Percentiles rank a stretch among this genome's conserved stretches.
These are phyloP conservation scores for Dryadomyces quercus-mongolicae DNA, from an alignment of 2,329 filamentous ascomycete genomes.

Conservation along the genomic window DNA sequence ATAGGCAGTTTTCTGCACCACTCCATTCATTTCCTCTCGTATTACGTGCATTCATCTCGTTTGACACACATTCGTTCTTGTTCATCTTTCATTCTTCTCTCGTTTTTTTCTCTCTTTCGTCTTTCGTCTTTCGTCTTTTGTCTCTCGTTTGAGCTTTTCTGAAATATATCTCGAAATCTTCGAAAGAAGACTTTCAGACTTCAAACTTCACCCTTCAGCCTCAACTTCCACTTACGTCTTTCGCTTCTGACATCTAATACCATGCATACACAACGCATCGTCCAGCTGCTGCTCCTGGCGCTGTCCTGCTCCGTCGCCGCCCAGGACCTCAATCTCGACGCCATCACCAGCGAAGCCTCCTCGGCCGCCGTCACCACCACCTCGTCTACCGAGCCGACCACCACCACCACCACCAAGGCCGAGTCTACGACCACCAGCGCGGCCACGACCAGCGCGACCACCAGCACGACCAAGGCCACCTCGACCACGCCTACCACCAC, in stretches of 20 bases:
- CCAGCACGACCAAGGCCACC: neutral
- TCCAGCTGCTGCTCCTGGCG: slow-evolving; percentile 36
- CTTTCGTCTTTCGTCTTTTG: neutral
- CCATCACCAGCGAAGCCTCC: neutral
- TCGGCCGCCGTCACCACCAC: neutral
- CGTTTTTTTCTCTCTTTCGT: neutral
- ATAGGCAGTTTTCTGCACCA: neutral
- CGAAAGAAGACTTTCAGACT: too few species aligned
- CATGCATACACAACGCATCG: slow-evolving; percentile 35
- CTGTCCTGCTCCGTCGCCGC: slow-evolving; percentile 33
- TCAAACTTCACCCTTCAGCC: too few species aligned
- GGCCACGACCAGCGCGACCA: neutral
- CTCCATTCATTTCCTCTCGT: neutral
- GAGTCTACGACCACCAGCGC: neutral
- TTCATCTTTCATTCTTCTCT: neutral
- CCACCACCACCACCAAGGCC: neutral
- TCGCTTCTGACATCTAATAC: slow-evolving; percentile 6
- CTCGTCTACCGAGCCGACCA: neutral
- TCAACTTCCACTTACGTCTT: neutral
- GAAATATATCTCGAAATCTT: neutral
- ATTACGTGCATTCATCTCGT: neutral
- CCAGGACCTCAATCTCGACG: slow-evolving; percentile 25
- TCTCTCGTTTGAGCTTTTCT: neutral
- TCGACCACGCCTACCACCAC: neutral
- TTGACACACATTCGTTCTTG: neutral